Evolutionary conservation across 1,139 yeast species (phyloP), one percentile per base, ranked within the genome.

Genomic region (Yamadazyma atmosphaerica): DNA sequence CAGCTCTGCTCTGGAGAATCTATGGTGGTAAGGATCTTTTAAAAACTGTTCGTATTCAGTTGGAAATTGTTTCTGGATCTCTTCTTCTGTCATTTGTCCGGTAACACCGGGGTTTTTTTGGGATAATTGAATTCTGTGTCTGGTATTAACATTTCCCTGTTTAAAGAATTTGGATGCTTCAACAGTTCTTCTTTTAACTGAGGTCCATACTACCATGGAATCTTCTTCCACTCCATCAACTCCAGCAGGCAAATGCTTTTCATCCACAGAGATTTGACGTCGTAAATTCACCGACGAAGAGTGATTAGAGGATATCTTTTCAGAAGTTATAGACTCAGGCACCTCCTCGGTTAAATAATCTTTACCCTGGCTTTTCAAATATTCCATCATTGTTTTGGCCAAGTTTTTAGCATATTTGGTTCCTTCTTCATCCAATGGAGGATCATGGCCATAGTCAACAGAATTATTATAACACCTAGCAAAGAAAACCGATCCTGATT

Each of bases 101-200:
- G 83, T 84, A 8, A 79, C 81, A n/a, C 98, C 98, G 0, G 96
- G 96, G 54, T 90, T 88, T 55, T 87, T 68, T 58, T 88, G 97
- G 27, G 89, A 83, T 51, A 92, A 68, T 57, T 88, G 95, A 29
- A 90, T 81, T 46, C 96, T 73, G 56, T 86, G 89, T 40, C 83
- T 70, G 12, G 83, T 81, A 4, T 73, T 72, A 42, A 86, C 75
- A 22, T 79, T 82, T 36, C 68, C 72, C 8, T 77, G 73, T 30
- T 77, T 68, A 58, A 90, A 86, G 43, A 73, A 79, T 38, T 74
- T 72, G 0, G 94, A 89, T 2, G 96, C 81, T 51, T 89, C 88
- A 12, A 83, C 72, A 0, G 97, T 89, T 54, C 97, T 77, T 50
- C 78, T 73, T 43, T 96, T 79, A 5, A 94, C 89, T 1, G 97